Evolutionary conservation across 2,329 filamentous ascomycete genomes (phyloP), one percentile per base, ranked within the genome.

Genomic region (Lithohypha guttulata): DNA sequence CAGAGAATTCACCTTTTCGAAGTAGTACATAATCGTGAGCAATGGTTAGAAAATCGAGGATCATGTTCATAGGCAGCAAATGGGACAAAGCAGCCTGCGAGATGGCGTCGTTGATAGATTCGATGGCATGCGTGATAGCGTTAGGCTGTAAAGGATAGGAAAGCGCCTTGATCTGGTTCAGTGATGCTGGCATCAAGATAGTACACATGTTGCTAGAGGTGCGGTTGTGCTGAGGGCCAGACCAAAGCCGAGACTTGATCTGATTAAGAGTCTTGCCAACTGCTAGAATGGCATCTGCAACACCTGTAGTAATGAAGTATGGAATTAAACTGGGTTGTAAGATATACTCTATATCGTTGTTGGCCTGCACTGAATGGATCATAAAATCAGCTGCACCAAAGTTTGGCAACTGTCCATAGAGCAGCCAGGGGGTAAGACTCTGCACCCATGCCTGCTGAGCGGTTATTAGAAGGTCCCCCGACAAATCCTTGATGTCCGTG

Each of bases 391-490:
- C 70, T 4, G 70, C 73, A 2, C 84, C 85, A 55, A 84, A 79
- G 10, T 71, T 72, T 1, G 89, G 87, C 42, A 94, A 62, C 35
- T 81, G 77, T 4, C 91, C 91, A 57, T 94, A 93, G 10, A 96
- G 62, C 6, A 96, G 71, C 89, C 89, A 98, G 18, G 83, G 82
- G 3, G 85, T 83, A 8, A 93, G 70, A 55, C 94, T 86, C 58
- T 85, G 83, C 54, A 96, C 65, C 91, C 91, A 98, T 6, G 87
- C 82, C 20, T 75, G 81, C 62, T 98, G 89, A 0, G 86, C 87
- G 15, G 84, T 68, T 10, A 68, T 73, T n/a, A 84, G 72, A 23
- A 96, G 64, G 42, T 79, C 75, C 46, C 77, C 63, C 0, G 85
- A 81, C 26, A 83, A 79, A 42, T 77, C 74, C 55, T 89, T 84